Evolutionary conservation across 2,329 filamentous ascomycete genomes (phyloP), one percentile per base, ranked within the genome.

Genomic region (Fusarium liriodendri): DNA sequence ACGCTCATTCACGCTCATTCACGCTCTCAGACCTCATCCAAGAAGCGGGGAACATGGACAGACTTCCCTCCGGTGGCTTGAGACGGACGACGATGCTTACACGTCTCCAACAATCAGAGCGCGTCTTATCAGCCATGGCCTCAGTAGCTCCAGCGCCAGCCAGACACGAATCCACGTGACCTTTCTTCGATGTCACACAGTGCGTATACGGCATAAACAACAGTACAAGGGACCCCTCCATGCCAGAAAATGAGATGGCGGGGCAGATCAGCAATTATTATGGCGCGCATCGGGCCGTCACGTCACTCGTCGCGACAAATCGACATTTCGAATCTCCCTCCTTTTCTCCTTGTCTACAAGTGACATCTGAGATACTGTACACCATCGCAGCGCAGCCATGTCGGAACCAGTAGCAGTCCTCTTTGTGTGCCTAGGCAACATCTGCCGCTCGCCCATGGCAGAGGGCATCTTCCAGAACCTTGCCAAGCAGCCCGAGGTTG

Each of bases 381-480:
- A 20, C 27, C 25, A 47, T 38, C 66, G 45, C 66, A 47, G 58
- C 64, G 62, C 55, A 71, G 78, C 71, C 22, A 84, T 84, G 83
- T 68, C 83, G 8, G 83, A 84, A 69, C 81, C 82, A 42, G 75
- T 94, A 64, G 95, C 92, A 3, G 93, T 98, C 40, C 90, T 98
- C 62, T 98, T 98, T 81, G 96, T 98, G 77, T 99, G 97, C 84
- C 89, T 98, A 37, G 97, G 97, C 82, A 99, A 99, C 84, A 98
- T 98, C 80, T 99, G 95, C 82, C 88, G 89, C 70, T 98, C 95
- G 9, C 94, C 97, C 35, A 98, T 99, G 97, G 95, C 95, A 54
- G 96, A 98, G 86, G 97, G 94, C 59, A 94, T 98, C 74, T 98
- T 99, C 85, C 90, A 91, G 67, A 89, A 92, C 69, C 85, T 97